phyloP scores from a whole-genome alignment of 2,329 filamentous ascomycete genomes.

The Periconia sp. region DNA sequence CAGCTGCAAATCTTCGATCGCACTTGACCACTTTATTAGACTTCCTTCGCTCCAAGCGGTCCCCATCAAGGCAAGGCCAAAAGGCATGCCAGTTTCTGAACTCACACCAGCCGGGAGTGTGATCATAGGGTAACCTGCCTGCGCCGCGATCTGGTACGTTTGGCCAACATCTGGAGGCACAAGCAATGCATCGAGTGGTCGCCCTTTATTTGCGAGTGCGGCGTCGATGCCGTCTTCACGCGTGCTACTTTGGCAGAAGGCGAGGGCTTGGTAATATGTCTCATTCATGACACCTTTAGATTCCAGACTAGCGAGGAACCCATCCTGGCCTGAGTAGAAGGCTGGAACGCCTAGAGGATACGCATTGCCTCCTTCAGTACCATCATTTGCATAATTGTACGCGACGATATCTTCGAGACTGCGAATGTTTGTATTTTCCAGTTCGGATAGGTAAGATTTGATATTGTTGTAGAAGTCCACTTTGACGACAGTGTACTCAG shows the following conservation, averaged over 20 bases:
- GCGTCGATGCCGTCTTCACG: constrained; percentile 73
- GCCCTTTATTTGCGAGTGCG: constrained; percentile 59
- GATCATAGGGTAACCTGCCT: constrained; percentile 77
- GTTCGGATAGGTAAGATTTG: constrained; percentile 65
- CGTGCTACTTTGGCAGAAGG: constrained; percentile 63
- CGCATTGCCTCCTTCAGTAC: constrained; percentile 70
- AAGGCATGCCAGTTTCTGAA: constrained; percentile 52
- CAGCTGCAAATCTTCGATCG: constrained; percentile 50
- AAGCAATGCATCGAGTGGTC: constrained; percentile 65
- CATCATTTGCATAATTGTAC: constrained; percentile 62
- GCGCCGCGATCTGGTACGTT: constrained; percentile 72
- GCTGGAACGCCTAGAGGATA: constrained; percentile 57
- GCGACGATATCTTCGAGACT: constrained; percentile 38
- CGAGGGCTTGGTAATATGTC: constrained; percentile 70
- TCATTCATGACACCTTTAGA: constrained; percentile 67
- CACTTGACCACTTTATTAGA: constrained; percentile 65
- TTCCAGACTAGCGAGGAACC: constrained; percentile 67
- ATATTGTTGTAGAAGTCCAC: constrained; percentile 74
- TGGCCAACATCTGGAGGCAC: constrained; percentile 73
- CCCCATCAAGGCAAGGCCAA: constrained; percentile 56
- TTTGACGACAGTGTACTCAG: constrained; percentile 75
- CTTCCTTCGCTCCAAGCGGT: constrained; percentile 66
- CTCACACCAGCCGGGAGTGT: constrained; percentile 70
- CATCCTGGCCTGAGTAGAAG: constrained; percentile 69
- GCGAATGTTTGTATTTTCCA: constrained; percentile 55